phyloP scores from a whole-genome alignment of 768 basidiomycete species.

The Omphalotus guepiniiformis region DNA sequence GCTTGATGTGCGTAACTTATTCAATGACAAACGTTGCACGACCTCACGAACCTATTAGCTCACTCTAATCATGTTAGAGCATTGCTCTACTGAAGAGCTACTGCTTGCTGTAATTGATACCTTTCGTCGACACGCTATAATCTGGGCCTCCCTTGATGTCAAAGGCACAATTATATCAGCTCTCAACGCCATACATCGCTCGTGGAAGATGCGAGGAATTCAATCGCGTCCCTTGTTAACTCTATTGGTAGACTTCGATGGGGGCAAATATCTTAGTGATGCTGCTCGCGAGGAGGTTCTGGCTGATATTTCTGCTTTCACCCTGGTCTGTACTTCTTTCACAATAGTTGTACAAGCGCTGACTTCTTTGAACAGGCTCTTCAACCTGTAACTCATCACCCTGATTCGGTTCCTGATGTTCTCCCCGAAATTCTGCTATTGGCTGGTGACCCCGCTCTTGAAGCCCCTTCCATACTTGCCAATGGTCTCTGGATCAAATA shows the following conservation, averaged over 20 bases:
- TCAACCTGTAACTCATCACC: conserved; percentile 35
- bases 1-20: conserved; percentile 50
- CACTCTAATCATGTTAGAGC: conserved; percentile 49
- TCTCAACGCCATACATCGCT: conserved; percentile 57
- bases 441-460: conserved; percentile 51
- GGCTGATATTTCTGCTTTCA: conserved; percentile 57
- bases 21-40: not conserved
- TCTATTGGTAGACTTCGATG: conserved; percentile 62
- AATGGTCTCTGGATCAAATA: conserved; percentile 83
- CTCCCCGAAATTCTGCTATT: conserved; percentile 66
- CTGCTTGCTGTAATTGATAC: conserved; percentile 65
- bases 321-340: conserved; percentile 43
- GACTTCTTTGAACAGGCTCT: conserved; percentile 33
- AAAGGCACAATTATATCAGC: conserved; percentile 51
- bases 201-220: conserved; percentile 60
- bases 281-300: conserved; percentile 55
- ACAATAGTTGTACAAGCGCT: not conserved
- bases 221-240: conserved; percentile 63
- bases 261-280: conserved; percentile 49
- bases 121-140: conserved; percentile 63
- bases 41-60: conserved; percentile 32
- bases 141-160: conserved; percentile 77
- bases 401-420: conserved; percentile 39
- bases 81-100: conserved; percentile 46
- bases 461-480: conserved; percentile 67